phyloP scores from a whole-genome alignment of 2,329 filamentous ascomycete genomes.

The Aureobasidium sp. region DNA sequence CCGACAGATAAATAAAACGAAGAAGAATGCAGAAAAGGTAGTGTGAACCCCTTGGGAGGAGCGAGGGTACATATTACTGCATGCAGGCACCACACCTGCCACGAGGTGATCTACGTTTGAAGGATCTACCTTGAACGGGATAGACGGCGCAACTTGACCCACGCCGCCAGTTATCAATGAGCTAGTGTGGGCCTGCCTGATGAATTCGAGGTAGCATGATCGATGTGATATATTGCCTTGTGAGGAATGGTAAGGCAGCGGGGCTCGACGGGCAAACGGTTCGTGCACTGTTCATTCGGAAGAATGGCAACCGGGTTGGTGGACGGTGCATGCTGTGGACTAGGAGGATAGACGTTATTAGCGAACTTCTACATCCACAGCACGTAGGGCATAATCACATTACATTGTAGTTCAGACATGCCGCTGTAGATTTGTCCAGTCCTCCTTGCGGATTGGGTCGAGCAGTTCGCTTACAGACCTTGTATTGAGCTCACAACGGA shows the following conservation, averaged over 20 bases:
- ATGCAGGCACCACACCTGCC: conserved; percentile 4
- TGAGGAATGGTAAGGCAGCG: background rate
- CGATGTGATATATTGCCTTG: background rate
- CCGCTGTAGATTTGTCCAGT: background rate
- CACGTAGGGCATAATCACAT: background rate
- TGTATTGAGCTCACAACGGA: background rate
- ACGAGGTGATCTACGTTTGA: conserved; percentile 1
- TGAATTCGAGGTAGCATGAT: background rate
- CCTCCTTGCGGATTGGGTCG: background rate
- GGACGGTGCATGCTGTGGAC: background rate
- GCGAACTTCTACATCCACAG: background rate
- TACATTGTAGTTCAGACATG: background rate
- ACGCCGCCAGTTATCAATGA: background rate
- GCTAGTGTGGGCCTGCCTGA: background rate
- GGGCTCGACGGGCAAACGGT: conserved; percentile 2
- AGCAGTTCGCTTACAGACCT: background rate
- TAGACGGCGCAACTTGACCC: background rate
- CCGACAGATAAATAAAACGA: background rate
- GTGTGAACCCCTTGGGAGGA: background rate
- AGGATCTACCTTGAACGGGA: background rate
- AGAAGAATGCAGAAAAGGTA: background rate
- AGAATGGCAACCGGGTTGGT: background rate
- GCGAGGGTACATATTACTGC: background rate
- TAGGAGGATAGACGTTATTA: background rate
- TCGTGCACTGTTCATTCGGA: background rate